phyloP scores from a whole-genome alignment of 257 asterid genomes.

The Verbascum thapsus region DNA sequence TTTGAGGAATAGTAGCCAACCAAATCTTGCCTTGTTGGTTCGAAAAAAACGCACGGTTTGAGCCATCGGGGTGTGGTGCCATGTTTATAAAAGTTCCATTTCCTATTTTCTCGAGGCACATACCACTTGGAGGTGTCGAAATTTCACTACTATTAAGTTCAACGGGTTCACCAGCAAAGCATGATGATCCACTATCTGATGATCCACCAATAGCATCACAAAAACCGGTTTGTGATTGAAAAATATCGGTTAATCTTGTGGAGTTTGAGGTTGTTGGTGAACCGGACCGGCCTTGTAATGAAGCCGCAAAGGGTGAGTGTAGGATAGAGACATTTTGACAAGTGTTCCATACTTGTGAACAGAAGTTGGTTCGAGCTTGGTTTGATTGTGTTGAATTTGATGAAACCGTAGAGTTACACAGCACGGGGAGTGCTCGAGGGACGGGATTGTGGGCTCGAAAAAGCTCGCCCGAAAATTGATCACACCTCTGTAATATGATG shows the following conservation, averaged over 20 bases:
- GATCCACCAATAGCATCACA: conserved; percentile 73
- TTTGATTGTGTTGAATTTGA: conserved; percentile 53
- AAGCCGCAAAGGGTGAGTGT: conserved; percentile 65
- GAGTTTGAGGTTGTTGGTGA: conserved; percentile 46
- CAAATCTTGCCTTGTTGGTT: conserved; percentile 82
- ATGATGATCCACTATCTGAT: conserved; percentile 49
- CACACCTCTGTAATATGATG: conserved; percentile 71
- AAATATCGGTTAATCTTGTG: conserved; percentile 59
- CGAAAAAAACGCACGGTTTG: conserved; percentile 76
- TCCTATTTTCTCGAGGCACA: conserved; percentile 86
- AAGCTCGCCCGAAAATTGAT: conserved; percentile 78
- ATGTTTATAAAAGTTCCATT: conserved; percentile 72
- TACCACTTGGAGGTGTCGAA: conserved; percentile 57
- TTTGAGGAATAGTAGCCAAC: conserved; percentile 75
- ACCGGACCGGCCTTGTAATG: conserved; percentile 52
- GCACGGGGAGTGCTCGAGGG: conserved; percentile 63
- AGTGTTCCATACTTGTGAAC: conserved; percentile 70
- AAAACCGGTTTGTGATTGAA: conserved; percentile 74
- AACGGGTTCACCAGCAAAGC: conserved; percentile 67
- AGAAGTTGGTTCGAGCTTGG: conserved; percentile 50
- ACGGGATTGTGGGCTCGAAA: conserved; percentile 39
- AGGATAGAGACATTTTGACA: conserved; percentile 67
- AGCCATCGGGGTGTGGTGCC: conserved; percentile 90
- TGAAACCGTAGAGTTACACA: conserved; percentile 71
- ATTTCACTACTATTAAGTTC: conserved; percentile 39